Conservation (phyloP, 2,329 filamentous ascomycete genomes). For the Dactylellina cionopaga region DNA sequence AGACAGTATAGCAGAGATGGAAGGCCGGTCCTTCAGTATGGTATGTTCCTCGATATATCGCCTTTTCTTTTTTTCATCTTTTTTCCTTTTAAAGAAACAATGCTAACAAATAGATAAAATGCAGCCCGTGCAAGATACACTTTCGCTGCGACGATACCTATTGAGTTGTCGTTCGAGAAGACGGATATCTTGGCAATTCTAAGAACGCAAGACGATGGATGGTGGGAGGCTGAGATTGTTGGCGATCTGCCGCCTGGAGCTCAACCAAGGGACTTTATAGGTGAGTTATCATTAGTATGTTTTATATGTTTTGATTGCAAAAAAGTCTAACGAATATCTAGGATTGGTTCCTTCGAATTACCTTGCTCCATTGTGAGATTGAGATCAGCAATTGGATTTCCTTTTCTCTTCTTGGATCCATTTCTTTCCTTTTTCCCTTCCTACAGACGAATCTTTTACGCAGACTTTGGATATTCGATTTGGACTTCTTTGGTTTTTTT, state of each 20-base stretch:
- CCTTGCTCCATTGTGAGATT: constrained; percentile 31
- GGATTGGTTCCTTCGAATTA: constrained; percentile 53
- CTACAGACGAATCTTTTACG: neutral
- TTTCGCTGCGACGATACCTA: constrained; percentile 77
- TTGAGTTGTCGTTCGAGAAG: constrained; percentile 76
- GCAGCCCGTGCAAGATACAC: constrained; percentile 91
- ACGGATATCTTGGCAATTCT: constrained; percentile 88
- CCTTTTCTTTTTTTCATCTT: no score
- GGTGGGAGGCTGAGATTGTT: constrained; percentile 98
- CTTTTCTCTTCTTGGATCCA: neutral
- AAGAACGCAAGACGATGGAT: constrained; percentile 93
- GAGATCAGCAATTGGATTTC: neutral
- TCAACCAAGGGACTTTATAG: constrained; percentile 47
- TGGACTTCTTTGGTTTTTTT: neutral
- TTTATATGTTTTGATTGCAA: neutral
- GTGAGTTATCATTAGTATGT: neutral
- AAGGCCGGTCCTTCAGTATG: constrained; percentile 87
- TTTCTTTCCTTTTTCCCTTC: neutral
- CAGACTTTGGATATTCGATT: no score
- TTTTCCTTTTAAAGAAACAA: neutral
- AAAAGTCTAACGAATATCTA: constrained; percentile 14
- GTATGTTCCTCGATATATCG: constrained; percentile 73
- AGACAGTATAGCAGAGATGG: constrained; percentile 86
- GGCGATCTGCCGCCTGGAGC: constrained; percentile 60
- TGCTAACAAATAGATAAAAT: constrained; percentile 54